Evolutionary conservation across 73 alveolate species (phyloP).

Genomic region (Effrenium voratum): DNA sequence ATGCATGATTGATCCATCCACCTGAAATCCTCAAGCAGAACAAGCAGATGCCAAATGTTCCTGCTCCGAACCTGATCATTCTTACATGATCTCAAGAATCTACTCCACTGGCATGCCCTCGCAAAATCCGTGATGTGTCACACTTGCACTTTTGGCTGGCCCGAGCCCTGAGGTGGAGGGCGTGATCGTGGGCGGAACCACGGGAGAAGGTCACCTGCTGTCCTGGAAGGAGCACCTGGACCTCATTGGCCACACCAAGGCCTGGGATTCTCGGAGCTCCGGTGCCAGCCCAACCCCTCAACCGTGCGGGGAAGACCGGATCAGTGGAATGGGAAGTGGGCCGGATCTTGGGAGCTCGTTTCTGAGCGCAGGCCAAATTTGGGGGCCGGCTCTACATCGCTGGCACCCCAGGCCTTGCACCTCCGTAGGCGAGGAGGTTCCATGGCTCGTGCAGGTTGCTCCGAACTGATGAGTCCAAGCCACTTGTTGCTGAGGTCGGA

Average conservation of each 20-base stretch:
- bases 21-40: too few species aligned
- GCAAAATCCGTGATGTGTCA: too few species aligned
- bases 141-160: too few species aligned
- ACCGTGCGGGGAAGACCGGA: too few species aligned
- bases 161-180: constrained; percentile 65
- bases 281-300: too few species aligned
- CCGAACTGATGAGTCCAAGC: too few species aligned
- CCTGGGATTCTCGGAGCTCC: background rate
- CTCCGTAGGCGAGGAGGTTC: background rate
- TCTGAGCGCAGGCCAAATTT: constrained; percentile 77
- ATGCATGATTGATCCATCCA: too few species aligned
- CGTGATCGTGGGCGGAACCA: constrained; percentile 85
- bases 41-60: too few species aligned
- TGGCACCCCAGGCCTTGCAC: background rate
- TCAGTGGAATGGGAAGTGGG: background rate
- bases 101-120: too few species aligned
- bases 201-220: constrained; percentile 90
- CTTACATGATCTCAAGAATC: too few species aligned
- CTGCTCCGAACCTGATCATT: too few species aligned
- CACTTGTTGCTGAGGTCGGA: constrained; percentile 40
- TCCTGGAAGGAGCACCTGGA: constrained; percentile 74
- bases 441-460: background rate
- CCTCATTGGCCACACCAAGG: constrained; percentile 76
- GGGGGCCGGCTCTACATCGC: constrained; percentile 60
- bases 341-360: background rate